Percentiles rank a stretch among this genome's conserved stretches.
Conservation (phyloP, 164 flowering plant species). For the Umbellularia californica region DNA sequence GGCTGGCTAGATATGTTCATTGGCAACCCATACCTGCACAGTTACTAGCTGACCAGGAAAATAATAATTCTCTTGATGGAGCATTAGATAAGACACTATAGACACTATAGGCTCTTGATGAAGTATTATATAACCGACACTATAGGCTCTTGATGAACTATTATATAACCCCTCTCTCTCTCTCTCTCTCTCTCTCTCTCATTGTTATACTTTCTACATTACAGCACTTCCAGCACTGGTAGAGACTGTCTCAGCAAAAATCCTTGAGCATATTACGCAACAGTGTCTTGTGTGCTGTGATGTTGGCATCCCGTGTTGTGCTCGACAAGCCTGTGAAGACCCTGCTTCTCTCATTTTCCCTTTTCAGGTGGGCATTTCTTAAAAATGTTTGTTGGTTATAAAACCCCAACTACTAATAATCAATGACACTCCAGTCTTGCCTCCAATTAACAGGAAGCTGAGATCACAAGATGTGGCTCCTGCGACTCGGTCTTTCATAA, state of each 20-base stretch:
- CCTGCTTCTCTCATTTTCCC: conserved; percentile 89
- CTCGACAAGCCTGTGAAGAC: conserved; percentile 77
- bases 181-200: too few species aligned
- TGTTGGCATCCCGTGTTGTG: conserved; percentile 78
- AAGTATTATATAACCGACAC: too few species aligned
- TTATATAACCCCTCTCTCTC: too few species aligned
- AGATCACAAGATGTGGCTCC: conserved; percentile 57
- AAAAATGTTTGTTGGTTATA: neutral
- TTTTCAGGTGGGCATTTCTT: conserved; percentile 61
- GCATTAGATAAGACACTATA: too few species aligned
- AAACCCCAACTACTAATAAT: neutral
- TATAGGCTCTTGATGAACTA: too few species aligned
- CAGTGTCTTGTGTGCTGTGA: conserved; percentile 93
- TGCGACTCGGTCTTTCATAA: conserved; percentile 66
- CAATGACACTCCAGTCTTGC: neutral
- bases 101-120: too few species aligned
- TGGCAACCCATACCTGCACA: too few species aligned
- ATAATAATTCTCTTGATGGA: too few species aligned
- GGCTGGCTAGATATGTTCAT: too few species aligned
- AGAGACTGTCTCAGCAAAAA: conserved; percentile 70
- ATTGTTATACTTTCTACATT: conserved; percentile 2
- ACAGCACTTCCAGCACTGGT: conserved; percentile 78
- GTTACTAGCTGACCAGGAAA: too few species aligned
- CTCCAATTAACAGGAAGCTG: conserved; percentile 52
- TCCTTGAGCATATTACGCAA: conserved; percentile 79